Evolutionary conservation across 768 basidiomycete species (phyloP).

Genomic region (Plicaturopsis crispa): DNA sequence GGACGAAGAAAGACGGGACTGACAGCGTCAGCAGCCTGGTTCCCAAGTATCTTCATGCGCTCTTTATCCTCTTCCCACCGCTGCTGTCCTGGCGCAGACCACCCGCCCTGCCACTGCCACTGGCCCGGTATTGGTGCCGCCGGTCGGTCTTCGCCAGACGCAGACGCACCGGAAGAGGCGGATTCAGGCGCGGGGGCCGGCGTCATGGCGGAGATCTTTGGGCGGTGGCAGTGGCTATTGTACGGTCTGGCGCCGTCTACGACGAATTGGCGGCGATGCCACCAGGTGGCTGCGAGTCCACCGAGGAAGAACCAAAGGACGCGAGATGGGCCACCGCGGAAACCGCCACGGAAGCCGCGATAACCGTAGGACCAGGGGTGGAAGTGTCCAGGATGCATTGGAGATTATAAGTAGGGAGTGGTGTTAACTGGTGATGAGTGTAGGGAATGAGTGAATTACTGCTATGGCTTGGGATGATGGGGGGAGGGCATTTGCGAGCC

Average conservation of each 20-base stretch:
- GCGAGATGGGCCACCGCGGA: background rate
- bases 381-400: background rate
- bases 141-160: background rate
- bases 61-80: conserved; percentile 43
- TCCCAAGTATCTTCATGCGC: conserved; percentile 34
- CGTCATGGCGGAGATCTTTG: background rate
- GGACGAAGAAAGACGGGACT: conserved; percentile 8
- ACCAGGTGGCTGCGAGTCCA: background rate
- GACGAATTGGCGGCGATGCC: background rate
- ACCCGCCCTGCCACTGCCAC: no score
- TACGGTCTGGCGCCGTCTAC: background rate
- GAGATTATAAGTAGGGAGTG: background rate
- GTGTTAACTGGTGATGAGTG: no score
- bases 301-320: background rate
- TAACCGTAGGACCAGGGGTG: background rate
- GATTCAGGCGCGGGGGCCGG: background rate
- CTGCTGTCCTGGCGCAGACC: no score
- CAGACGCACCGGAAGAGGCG: background rate
- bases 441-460: background rate
- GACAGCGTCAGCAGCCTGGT: conserved; percentile 45
- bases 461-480: background rate
- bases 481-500: background rate
- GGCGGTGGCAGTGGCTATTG: background rate
- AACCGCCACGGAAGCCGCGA: no score
- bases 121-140: background rate